A percentile compares a stretch with the other conserved stretches of the same genome.
Conservation (phyloP, 495 filamentous ascomycete species). For the Coniosporium apollinis region DNA sequence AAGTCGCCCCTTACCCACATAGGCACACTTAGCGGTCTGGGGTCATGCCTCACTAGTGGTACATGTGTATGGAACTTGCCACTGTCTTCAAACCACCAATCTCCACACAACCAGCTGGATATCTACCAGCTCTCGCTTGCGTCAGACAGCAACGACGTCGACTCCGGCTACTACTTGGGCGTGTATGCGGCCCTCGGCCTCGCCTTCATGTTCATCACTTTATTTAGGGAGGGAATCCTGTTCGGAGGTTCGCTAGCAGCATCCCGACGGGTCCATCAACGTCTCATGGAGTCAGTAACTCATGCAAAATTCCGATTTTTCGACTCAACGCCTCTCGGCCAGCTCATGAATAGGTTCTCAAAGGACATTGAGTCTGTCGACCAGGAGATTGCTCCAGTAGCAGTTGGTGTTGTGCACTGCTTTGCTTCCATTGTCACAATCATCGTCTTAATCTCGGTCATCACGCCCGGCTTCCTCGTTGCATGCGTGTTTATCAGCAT, state of each 20-base stretch:
- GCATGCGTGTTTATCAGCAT: conserved; percentile 71
- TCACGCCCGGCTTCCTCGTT: conserved; percentile 85
- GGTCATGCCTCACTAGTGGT: conserved; percentile 22
- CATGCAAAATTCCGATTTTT: conserved; percentile 95
- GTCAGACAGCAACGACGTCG: conserved; percentile 57
- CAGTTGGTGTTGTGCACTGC: conserved; percentile 57
- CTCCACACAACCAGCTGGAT: background rate
- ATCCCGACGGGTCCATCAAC: conserved; percentile 67
- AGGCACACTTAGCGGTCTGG: conserved; percentile 14
- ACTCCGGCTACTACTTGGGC: conserved; percentile 67
- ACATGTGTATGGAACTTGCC: conserved; percentile 28
- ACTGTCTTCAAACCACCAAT: conserved; percentile 2
- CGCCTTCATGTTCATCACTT: conserved; percentile 53
- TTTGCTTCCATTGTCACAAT: conserved; percentile 70
- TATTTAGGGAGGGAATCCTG: conserved; percentile 65
- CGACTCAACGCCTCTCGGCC: conserved; percentile 88
- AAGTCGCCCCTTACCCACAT: conserved; percentile 18
- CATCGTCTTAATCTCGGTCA: conserved; percentile 73
- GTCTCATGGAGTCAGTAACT: conserved; percentile 61
- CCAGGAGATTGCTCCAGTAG: conserved; percentile 86
- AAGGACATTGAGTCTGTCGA: conserved; percentile 93
- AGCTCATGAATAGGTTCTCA: conserved; percentile 97
- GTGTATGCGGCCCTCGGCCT: conserved; percentile 70
- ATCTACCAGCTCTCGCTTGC: background rate
- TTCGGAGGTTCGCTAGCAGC: conserved; percentile 88